A percentile compares a stretch with the other conserved stretches of the same genome.
Conservation (phyloP, 2,329 filamentous ascomycete genomes). For the Incumbomyces lentus region DNA sequence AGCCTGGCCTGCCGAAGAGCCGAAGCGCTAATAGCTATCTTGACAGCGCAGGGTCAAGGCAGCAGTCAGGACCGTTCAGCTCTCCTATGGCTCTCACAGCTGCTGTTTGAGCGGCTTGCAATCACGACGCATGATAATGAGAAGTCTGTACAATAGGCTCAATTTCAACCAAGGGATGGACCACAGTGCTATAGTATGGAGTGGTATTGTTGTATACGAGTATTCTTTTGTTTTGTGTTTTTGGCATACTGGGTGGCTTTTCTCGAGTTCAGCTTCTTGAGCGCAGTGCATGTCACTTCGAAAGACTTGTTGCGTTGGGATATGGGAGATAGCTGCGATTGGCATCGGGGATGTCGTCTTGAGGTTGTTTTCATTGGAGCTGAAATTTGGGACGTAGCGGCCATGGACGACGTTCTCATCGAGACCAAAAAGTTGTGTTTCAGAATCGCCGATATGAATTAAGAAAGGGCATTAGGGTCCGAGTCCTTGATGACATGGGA, state of each 20-base stretch:
- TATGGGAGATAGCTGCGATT: too few relatives aligned
- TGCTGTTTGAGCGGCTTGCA: neutral
- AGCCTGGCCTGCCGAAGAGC: conserved; percentile 21
- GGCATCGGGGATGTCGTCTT: too few relatives aligned
- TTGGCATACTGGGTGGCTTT: conserved; percentile 2
- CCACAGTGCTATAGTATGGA: neutral
- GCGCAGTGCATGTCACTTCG: neutral
- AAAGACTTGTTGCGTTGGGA: too few relatives aligned
- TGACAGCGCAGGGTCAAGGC: conserved; percentile 16
- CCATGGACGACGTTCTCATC: too few relatives aligned
- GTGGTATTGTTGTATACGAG: conserved; percentile 1
- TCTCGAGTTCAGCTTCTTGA: neutral
- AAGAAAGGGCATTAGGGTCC: too few relatives aligned
- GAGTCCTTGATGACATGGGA: too few relatives aligned
- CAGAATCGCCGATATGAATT: too few relatives aligned
- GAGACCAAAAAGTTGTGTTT: too few relatives aligned
- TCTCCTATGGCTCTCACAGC: conserved; percentile 5
- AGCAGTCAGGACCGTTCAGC: conserved; percentile 19
- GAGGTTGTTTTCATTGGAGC: too few relatives aligned
- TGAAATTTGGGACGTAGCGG: too few relatives aligned
- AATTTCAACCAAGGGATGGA: neutral
- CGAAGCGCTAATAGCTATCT: conserved; percentile 23
- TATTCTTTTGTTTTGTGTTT: conserved; percentile 5
- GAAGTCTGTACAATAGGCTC: neutral
- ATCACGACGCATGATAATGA: neutral